phyloP scores from a whole-genome alignment of 192 early-diverging fungal species.

The Podila epicladia region DNA sequence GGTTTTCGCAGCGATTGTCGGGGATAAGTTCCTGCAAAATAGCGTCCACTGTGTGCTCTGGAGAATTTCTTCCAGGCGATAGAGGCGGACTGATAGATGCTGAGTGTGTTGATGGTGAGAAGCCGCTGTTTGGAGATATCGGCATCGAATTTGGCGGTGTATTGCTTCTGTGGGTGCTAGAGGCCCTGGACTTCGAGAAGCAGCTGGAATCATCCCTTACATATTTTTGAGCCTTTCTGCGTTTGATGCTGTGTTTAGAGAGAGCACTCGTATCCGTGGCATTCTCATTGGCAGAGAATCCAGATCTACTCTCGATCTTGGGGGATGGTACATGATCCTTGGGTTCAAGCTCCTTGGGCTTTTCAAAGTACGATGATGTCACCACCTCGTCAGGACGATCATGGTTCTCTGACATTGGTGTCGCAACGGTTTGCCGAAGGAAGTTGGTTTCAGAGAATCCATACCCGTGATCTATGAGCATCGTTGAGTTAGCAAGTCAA shows the following conservation, averaged over 20 bases:
- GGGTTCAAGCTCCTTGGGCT: not conserved
- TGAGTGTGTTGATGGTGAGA: too few relatives aligned
- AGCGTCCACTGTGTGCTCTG: not conserved
- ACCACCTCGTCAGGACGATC: not conserved
- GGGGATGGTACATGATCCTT: not conserved
- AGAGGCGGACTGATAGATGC: not conserved
- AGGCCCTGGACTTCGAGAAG: too few relatives aligned
- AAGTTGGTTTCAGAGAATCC: constrained; percentile 35
- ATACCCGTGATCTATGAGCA: not conserved
- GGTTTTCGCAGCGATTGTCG: not conserved
- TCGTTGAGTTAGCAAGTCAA: not conserved
- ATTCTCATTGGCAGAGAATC: too few relatives aligned
- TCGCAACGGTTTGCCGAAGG: not conserved
- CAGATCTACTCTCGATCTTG: not conserved
- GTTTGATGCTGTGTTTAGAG: too few relatives aligned
- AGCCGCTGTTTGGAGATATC: too few relatives aligned
- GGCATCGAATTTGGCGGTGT: too few relatives aligned
- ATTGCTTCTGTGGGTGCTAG: too few relatives aligned
- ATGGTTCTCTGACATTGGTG: not conserved
- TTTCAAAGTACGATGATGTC: constrained; percentile 22
- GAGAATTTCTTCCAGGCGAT: not conserved
- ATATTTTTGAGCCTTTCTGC: too few relatives aligned
- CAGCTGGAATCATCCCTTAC: too few relatives aligned
- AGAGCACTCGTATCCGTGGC: too few relatives aligned
- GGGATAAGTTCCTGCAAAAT: not conserved